Base-by-base conservation (phyloP, 1,284 basidiomycete genomes). In the Papiliotrema nemorosa region DNA sequence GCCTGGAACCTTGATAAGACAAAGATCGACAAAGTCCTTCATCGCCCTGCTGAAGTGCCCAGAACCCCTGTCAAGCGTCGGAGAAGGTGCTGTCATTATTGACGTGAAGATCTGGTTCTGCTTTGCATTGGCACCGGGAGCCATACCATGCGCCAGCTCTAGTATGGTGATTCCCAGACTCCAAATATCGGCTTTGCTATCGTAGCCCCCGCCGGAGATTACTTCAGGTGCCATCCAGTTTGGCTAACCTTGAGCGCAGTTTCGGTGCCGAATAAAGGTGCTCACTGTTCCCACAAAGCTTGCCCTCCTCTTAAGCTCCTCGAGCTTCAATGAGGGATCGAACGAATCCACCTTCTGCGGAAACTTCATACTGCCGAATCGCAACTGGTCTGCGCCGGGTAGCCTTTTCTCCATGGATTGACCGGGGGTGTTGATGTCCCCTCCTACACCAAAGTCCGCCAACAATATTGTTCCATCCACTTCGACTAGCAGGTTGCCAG, bases 191-290 rank as follows among this genome's bases (percentile, higher is more conserved):
- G 93, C 93, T 69, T 91, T 94, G 38, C 86, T 86, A 66, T 97
- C 92, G 72, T 97, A 97, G 29, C 84, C 80, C 33, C 88, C 84
- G 5, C 86, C 83, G 20, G 84, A 81, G 13, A 94, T 86, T 9
- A 97, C 88, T 72, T 97, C 94, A 0, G 93, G 93, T 0, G 93
- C 93, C 94, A 97, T 97, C 92, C 93, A 97, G 64, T 90, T 88
- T 0, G 92, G 93, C 69, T 70, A 44, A 21, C 9, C 3, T 22
- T 16, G 25, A 34, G n/a, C 41, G 34, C 18, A 24, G 34, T 21
- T 12, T 27, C 3, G 14, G 20, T 20, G 20, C 2, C 24, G 10
- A 40, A 5, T 14, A 12, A 12, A 57, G n/a, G n/a, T n/a, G n/a
- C 68, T 50, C 49, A 70, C 68, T 0, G 93, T 97, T 1, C 93